A percentile compares a stretch with the other conserved stretches of the same genome.
phyloP scores from a whole-genome alignment of 2,329 filamentous ascomycete genomes.

The Claviceps fusiformis region DNA sequence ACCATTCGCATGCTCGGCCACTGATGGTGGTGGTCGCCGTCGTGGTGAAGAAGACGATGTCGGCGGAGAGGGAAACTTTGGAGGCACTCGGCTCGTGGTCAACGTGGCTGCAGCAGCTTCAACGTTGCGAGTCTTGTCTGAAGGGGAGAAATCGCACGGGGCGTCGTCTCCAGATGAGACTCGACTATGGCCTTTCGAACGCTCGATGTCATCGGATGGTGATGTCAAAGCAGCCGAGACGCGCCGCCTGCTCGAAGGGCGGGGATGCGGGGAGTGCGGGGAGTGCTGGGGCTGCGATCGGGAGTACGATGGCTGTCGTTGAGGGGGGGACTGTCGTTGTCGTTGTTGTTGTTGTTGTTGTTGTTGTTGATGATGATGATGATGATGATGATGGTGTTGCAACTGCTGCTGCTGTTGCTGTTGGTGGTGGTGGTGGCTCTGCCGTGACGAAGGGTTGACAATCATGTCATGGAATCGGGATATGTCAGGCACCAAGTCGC shows the following conservation, averaged over 20 bases:
- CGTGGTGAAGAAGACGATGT: slow-evolving; percentile 33
- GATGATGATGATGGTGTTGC: slow-evolving; percentile 14
- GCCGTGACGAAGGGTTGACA: slow-evolving; percentile 31
- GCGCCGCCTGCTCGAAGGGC: slow-evolving; percentile 17
- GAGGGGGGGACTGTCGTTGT: slow-evolving; percentile 13
- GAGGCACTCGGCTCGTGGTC: slow-evolving; percentile 27
- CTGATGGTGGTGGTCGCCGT: slow-evolving; percentile 36
- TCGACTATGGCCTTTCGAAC: neutral
- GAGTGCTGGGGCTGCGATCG: slow-evolving; percentile 7
- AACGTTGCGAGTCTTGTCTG: neutral
- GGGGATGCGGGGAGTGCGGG: slow-evolving; percentile 11
- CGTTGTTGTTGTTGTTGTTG: neutral
- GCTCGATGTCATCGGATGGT: slow-evolving; percentile 9
- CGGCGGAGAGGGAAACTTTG: slow-evolving; percentile 38
- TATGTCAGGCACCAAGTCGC: slow-evolving; percentile 62
- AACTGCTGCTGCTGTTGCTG: too few species aligned
- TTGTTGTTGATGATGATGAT: neutral
- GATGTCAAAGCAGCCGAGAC: slow-evolving; percentile 8
- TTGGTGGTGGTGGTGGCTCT: too few species aligned
- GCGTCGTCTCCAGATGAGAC: neutral
- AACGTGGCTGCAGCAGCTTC: slow-evolving; percentile 8
- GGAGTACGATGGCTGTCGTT: slow-evolving; percentile 10
- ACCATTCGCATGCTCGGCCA: slow-evolving; percentile 27
- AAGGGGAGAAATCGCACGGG: neutral
- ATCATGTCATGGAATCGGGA: slow-evolving; percentile 61